These are phyloP conservation scores for Garcia nutans DNA, from an alignment of 345 rosid genomes.

Conservation along the genomic window DNA sequence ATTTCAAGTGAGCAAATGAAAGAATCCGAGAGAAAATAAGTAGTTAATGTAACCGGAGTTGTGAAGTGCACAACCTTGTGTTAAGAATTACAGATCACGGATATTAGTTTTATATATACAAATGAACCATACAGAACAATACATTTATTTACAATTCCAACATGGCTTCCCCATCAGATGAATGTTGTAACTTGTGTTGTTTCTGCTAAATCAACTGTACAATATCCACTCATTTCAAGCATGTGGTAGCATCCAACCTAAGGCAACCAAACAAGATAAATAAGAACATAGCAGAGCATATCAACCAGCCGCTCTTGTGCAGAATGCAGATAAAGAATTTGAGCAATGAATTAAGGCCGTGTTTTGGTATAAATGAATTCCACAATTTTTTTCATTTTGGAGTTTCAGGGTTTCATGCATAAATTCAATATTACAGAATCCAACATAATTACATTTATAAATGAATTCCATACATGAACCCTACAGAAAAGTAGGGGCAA, in stretches of 20 bases:
- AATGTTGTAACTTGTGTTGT: not conserved
- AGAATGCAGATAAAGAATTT: not conserved
- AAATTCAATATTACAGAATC: too few relatives aligned
- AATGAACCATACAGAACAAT: not conserved
- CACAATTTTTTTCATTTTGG: too few relatives aligned
- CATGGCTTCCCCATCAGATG: not conserved
- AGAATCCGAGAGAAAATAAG: not conserved
- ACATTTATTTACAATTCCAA: constrained; percentile 3
- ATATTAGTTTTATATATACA: not conserved
- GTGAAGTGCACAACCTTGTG: not conserved
- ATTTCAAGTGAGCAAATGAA: too few relatives aligned
- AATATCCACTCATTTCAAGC: constrained; percentile 8
- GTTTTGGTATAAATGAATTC: too few relatives aligned
- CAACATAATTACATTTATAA: too few relatives aligned
- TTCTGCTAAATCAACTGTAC: constrained; percentile 5
- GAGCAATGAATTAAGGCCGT: not conserved
- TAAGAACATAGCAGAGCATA: not conserved
- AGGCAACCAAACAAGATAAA: not conserved
- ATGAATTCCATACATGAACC: too few relatives aligned
- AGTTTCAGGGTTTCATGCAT: too few relatives aligned
- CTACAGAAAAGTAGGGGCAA: too few relatives aligned
- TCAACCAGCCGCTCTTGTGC: not conserved
- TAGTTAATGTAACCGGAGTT: not conserved
- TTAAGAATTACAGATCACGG: not conserved
- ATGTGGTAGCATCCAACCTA: constrained; percentile 5